phyloP scores from a whole-genome alignment of 1,139 yeast genomes.

The Candida albicans region DNA sequence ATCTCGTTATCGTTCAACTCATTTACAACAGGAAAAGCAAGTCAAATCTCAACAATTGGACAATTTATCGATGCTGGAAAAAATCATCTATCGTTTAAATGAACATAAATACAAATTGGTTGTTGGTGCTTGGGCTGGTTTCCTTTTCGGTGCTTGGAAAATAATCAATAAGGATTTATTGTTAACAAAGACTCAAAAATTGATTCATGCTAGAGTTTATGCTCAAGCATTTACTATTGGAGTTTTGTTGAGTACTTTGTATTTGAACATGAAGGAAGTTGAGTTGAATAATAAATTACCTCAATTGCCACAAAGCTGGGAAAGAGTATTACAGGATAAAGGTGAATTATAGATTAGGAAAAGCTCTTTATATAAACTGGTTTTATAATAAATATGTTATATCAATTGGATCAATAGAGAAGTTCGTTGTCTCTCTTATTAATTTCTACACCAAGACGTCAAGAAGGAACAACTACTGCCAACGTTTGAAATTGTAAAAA shows the following conservation, averaged over 20 bases:
- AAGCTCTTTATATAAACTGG: too few species aligned
- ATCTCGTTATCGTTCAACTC: constrained; percentile 37
- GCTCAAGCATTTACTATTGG: constrained; percentile 80
- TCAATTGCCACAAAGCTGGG: constrained; percentile 39
- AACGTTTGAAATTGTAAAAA: too few species aligned
- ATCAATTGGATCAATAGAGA: too few species aligned
- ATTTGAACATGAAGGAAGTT: constrained; percentile 59
- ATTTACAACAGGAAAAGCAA: constrained; percentile 16
- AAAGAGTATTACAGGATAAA: constrained; percentile 23
- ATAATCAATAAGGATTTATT: constrained; percentile 69
- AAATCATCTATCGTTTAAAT: constrained; percentile 41
- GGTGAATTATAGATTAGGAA: constrained; percentile 4
- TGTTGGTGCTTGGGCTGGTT: constrained; percentile 82
- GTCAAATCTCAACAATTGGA: constrained; percentile 49
- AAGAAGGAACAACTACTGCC: too few species aligned
- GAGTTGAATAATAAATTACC: constrained; percentile 33
- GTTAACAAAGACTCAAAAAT: constrained; percentile 75
- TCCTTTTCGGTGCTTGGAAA: constrained; percentile 79
- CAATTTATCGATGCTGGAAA: constrained; percentile 40
- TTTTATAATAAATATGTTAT: too few species aligned
- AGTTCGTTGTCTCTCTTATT: too few species aligned
- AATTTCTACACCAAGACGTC: too few species aligned
- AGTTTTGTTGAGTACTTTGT: constrained; percentile 60
- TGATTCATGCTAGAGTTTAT: constrained; percentile 89
- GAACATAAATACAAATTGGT: constrained; percentile 72